Conservation (phyloP, 805 yeast species). For the Yueomyces sinensis region DNA sequence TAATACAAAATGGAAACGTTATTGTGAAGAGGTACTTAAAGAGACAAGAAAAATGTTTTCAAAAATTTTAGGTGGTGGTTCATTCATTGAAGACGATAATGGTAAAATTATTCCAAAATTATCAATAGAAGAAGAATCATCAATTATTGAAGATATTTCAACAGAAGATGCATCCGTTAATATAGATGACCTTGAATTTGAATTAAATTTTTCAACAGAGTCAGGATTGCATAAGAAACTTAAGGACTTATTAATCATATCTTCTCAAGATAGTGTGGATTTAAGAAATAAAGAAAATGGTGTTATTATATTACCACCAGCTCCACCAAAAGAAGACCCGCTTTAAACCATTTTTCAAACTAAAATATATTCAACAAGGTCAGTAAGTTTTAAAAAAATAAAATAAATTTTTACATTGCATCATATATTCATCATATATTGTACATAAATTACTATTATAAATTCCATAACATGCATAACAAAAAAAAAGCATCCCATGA, state of each 20-base stretch:
- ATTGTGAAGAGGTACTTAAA: constrained; percentile 18
- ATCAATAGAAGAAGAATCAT: neutral
- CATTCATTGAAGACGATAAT: constrained; percentile 15
- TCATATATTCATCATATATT: too few species aligned
- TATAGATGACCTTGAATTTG: constrained; percentile 11
- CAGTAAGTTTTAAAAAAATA: too few species aligned
- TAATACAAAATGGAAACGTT: constrained; percentile 16
- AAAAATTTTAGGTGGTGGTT: constrained; percentile 22
- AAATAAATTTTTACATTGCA: too few species aligned
- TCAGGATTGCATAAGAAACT: constrained; percentile 20
- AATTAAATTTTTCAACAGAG: constrained; percentile 13
- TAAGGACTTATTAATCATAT: constrained; percentile 15
- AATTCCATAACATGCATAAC: too few species aligned
- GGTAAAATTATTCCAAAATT: constrained; percentile 14
- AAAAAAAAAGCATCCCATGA: too few species aligned
- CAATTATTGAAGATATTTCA: neutral
- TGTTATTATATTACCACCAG: constrained; percentile 22
- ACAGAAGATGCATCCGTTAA: constrained; percentile 8
- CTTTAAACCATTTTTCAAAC: too few species aligned
- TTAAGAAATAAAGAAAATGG: constrained; percentile 19
- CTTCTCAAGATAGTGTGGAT: constrained; percentile 17
- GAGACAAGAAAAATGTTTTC: constrained; percentile 23
- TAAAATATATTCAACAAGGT: too few species aligned
- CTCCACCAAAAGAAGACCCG: constrained; percentile 4
- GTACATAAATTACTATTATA: too few species aligned